Conservation (phyloP, 495 filamentous ascomycete species). For the Penicillium subrubescens region DNA sequence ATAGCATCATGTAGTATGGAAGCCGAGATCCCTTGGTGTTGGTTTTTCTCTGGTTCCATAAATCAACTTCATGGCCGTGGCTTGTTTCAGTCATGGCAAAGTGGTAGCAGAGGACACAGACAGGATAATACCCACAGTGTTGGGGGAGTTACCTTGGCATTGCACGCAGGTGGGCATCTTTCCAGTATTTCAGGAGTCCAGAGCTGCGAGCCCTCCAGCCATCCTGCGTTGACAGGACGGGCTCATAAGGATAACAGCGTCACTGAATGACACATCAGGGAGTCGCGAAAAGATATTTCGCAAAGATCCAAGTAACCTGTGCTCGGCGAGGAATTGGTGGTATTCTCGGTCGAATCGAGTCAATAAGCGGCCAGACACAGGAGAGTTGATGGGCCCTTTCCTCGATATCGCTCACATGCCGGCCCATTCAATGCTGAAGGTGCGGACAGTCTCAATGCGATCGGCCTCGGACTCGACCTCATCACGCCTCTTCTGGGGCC, state of each 20-base stretch:
- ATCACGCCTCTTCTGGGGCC: constrained; percentile 42
- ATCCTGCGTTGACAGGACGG: neutral
- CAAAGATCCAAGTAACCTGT: neutral
- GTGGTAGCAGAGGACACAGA: neutral
- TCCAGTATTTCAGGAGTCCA: neutral
- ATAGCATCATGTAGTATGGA: neutral
- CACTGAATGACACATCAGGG: neutral
- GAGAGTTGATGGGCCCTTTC: neutral
- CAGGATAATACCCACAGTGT: neutral
- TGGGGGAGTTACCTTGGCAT: neutral
- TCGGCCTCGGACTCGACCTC: constrained; percentile 27
- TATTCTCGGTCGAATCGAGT: neutral
- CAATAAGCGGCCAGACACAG: neutral
- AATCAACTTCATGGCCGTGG: neutral
- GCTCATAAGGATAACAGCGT: neutral
- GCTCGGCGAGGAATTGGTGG: neutral
- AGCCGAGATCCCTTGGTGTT: neutral
- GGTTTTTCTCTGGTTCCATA: neutral
- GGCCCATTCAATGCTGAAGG: constrained; percentile 82
- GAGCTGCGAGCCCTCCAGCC: neutral
- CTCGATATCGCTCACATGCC: constrained; percentile 60
- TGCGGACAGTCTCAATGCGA: constrained; percentile 49
- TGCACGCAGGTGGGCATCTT: neutral
- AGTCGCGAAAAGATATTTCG: neutral
- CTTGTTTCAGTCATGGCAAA: neutral